Evolutionary conservation across 2,329 filamentous ascomycete genomes (phyloP).

Genomic region (Fusarium marasasianum): DNA sequence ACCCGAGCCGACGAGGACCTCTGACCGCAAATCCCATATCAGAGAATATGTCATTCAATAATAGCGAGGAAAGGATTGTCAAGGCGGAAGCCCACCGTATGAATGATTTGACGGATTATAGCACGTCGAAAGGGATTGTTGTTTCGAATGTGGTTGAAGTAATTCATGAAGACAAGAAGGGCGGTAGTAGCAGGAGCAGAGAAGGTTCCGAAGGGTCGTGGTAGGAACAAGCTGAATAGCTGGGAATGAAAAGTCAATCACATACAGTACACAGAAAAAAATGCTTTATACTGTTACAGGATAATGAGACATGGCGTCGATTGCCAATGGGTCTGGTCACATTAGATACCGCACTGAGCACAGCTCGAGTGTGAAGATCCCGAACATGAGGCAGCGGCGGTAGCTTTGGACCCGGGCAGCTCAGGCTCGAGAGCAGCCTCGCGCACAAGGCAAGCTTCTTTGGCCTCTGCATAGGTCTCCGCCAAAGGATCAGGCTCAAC

Average conservation of each 20-base stretch:
- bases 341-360: no score
- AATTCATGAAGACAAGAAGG: slow-evolving; percentile 35
- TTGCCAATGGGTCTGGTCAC: background rate
- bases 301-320: no score
- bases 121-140: slow-evolving; percentile 46
- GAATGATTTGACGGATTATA: slow-evolving; percentile 20
- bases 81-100: slow-evolving; percentile 53
- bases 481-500: background rate
- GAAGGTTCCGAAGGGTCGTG: slow-evolving; percentile 14
- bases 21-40: slow-evolving; percentile 49
- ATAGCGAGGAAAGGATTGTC: slow-evolving; percentile 53
- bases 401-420: background rate
- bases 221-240: background rate
- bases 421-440: background rate
- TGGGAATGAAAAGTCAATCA: background rate
- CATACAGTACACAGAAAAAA: background rate
- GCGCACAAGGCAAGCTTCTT: background rate
- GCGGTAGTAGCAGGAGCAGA: background rate
- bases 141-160: slow-evolving; percentile 55
- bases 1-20: slow-evolving; percentile 45
- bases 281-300: rapidly evolving
- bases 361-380: background rate
- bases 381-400: background rate
- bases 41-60: slow-evolving; percentile 50
- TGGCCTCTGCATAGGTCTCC: background rate